Conservation (phyloP, 345 rosid species). For the Lumnitzera racemosa region DNA sequence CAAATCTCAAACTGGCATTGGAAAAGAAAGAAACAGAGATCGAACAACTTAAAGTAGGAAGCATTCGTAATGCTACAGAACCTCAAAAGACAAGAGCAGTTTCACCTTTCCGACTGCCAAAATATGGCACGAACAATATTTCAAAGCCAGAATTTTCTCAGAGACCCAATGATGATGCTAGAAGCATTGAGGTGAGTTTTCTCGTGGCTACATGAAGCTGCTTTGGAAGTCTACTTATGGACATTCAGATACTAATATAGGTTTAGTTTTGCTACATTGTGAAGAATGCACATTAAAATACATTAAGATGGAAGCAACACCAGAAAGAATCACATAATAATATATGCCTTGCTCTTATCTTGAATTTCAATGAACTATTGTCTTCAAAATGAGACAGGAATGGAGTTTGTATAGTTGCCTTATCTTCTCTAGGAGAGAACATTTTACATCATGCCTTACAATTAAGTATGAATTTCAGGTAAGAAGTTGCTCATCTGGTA, state of each 20-base stretch:
- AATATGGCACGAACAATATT: conserved; percentile 30
- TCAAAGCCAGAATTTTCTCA: conserved; percentile 51
- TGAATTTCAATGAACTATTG: too few species aligned
- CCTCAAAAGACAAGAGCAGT: conserved; percentile 66
- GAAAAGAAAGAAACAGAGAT: conserved; percentile 86
- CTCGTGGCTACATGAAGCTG: too few species aligned
- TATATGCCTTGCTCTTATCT: too few species aligned
- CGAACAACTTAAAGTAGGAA: conserved; percentile 50
- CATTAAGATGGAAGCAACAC: too few species aligned
- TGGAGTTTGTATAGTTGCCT: background rate
- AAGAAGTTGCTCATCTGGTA: conserved; percentile 81
- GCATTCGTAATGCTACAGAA: conserved; percentile 36
- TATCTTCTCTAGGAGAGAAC: background rate
- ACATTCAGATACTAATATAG: too few species aligned
- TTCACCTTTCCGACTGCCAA: conserved; percentile 76
- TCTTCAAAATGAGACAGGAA: too few species aligned
- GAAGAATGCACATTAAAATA: too few species aligned
- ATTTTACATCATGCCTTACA: background rate
- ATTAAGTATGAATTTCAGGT: conserved; percentile 33
- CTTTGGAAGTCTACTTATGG: too few species aligned
- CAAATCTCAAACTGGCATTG: conserved; percentile 59
- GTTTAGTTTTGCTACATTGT: too few species aligned
- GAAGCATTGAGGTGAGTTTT: conserved; percentile 42
- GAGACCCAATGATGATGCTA: conserved; percentile 36
- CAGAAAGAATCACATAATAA: too few species aligned